A percentile compares a stretch with the other conserved stretches of the same genome.
These are phyloP conservation scores for Antrodiella citrinella DNA, from an alignment of 768 basidiomycete species.

Conservation along the genomic window DNA sequence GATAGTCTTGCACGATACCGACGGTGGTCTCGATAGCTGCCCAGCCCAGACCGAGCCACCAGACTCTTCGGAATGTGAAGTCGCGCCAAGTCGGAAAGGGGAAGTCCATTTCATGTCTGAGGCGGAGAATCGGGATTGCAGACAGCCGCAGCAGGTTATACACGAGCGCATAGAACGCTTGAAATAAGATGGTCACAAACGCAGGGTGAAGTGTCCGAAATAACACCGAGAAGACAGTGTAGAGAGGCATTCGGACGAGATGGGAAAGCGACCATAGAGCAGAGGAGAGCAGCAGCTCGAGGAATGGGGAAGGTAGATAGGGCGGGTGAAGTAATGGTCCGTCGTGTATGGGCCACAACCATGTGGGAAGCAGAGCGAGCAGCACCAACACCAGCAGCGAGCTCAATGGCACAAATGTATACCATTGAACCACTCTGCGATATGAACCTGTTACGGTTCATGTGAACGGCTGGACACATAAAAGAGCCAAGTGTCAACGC, in stretches of 20 bases:
- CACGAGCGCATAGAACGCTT: constrained; percentile 40
- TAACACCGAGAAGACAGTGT: constrained; percentile 24
- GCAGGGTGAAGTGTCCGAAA: constrained; percentile 22
- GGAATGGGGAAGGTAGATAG: constrained; percentile 53
- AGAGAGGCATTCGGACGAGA: constrained; percentile 42
- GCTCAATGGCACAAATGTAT: constrained; percentile 52
- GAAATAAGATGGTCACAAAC: constrained; percentile 28
- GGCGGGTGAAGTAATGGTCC: constrained; percentile 32
- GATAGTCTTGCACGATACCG: constrained; percentile 64
- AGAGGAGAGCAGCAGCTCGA: constrained; percentile 53
- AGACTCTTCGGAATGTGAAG: constrained; percentile 54
- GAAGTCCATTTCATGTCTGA: constrained; percentile 34
- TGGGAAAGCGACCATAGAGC: constrained; percentile 56
- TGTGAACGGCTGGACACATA: not conserved
- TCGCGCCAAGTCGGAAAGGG: constrained; percentile 46
- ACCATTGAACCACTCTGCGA: constrained; percentile 41
- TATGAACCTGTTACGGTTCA: constrained; percentile 48
- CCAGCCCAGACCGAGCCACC: constrained; percentile 78
- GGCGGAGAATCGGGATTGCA: constrained; percentile 43
- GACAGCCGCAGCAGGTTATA: constrained; percentile 48
- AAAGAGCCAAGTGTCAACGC: constrained; percentile 8
- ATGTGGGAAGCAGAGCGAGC: constrained; percentile 40
- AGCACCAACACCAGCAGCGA: constrained; percentile 38
- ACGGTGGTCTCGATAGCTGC: constrained; percentile 60
- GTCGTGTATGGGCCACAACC: constrained; percentile 37